These are phyloP conservation scores for Linanthus parryae DNA, from an alignment of 148 eudicot species.

Conservation along the genomic window DNA sequence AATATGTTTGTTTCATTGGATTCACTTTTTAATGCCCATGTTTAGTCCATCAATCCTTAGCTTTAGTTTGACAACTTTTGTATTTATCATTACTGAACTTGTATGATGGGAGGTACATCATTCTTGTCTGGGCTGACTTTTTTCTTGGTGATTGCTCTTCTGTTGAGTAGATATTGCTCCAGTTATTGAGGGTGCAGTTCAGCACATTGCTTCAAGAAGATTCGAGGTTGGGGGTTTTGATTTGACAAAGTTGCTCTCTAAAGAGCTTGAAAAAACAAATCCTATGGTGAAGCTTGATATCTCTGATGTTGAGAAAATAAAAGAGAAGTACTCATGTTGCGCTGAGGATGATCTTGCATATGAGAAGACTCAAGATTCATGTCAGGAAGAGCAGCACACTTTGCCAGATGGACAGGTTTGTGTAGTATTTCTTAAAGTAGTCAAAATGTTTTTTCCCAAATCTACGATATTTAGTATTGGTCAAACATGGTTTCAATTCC, in stretches of 20 bases:
- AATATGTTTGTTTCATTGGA: no score
- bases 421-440: neutral
- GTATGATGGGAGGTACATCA: neutral
- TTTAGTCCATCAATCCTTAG: no score
- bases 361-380: conserved; percentile 41
- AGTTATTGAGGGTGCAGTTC: conserved; percentile 99
- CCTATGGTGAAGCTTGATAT: conserved; percentile 54
- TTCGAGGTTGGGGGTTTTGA: conserved; percentile 86
- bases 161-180: conserved; percentile 84
- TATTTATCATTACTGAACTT: conserved; percentile 1
- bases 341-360: conserved; percentile 93
- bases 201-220: conserved; percentile 93
- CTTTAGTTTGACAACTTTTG: no score
- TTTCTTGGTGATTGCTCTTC: neutral
- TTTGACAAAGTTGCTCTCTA: conserved; percentile 69
- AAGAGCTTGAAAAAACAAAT: conserved; percentile 76
- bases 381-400: conserved; percentile 74
- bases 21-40: no score
- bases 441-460: no score
- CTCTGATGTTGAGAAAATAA: conserved; percentile 69
- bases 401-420: conserved; percentile 97
- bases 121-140: neutral
- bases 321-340: conserved; percentile 77
- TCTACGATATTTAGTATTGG: no score
- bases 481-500: no score